phyloP scores from a whole-genome alignment of 2,329 filamentous ascomycete species.

The Arthroderma sp. region DNA sequence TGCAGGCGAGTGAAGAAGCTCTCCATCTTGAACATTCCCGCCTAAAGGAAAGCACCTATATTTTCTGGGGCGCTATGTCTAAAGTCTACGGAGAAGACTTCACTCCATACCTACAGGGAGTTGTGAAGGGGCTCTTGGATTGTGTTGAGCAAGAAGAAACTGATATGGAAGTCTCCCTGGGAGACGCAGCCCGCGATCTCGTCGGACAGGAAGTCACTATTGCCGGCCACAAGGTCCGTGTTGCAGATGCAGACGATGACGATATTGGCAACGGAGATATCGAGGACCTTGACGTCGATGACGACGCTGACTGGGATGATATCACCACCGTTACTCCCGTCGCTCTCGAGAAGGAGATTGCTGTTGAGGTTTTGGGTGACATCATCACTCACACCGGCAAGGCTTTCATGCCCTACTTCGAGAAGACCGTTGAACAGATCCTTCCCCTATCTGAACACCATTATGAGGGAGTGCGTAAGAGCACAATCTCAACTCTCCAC shows the following conservation, averaged over 20 bases:
- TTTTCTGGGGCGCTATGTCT: constrained; percentile 86
- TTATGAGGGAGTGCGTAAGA: constrained; percentile 89
- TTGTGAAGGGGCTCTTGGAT: constrained; percentile 51
- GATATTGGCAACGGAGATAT: constrained; percentile 47
- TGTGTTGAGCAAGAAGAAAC: constrained; percentile 83
- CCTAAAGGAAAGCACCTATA: constrained; percentile 91
- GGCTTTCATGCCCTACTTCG: constrained; percentile 69
- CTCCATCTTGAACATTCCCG: constrained; percentile 77
- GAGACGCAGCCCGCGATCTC: constrained; percentile 59
- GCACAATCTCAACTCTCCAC: constrained; percentile 82
- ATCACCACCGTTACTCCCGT: constrained; percentile 75
- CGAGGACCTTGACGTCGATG: constrained; percentile 55
- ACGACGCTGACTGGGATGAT: constrained; percentile 75
- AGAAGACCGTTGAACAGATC: constrained; percentile 73
- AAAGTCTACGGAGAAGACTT: constrained; percentile 73
- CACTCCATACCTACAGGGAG: constrained; percentile 33
- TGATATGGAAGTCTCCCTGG: constrained; percentile 62
- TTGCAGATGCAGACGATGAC: constrained; percentile 52
- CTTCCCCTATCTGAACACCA: constrained; percentile 71
- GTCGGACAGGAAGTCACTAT: constrained; percentile 64
- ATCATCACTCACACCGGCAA: constrained; percentile 76
- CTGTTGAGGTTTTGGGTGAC: constrained; percentile 86
- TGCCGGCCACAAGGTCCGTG: constrained; percentile 73
- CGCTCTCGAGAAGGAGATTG: constrained; percentile 93
- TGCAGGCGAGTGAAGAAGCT: constrained; percentile 85